A percentile compares a stretch with the other conserved stretches of the same genome.
Evolutionary conservation across 2,329 filamentous ascomycete genomes (phyloP).

Genomic region (Diaporthe vaccinii): DNA sequence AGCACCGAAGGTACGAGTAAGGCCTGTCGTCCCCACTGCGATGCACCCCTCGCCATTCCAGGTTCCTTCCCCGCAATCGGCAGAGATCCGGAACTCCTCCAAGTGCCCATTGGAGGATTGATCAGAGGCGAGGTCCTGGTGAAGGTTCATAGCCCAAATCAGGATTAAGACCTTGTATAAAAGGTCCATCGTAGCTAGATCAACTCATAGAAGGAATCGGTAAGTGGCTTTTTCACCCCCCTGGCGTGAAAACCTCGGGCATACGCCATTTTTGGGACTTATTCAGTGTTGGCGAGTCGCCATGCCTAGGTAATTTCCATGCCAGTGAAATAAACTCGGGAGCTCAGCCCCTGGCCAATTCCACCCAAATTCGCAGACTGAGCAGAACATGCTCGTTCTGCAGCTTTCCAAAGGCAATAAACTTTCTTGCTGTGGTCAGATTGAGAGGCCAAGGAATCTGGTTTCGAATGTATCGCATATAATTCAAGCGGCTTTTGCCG

Average conservation of each 20-base stretch:
- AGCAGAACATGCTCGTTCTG: not conserved
- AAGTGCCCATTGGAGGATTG: conserved; percentile 26
- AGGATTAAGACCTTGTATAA: not conserved
- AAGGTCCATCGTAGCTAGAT: not conserved
- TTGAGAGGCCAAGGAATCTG: not conserved
- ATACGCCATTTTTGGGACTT: not conserved
- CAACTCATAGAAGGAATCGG: not conserved
- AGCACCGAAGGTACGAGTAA: conserved; percentile 19
- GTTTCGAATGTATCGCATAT: not conserved
- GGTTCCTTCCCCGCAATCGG: conserved; percentile 23
- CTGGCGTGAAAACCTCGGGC: not conserved
- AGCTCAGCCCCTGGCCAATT: conserved; percentile 4
- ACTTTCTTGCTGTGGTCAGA: not conserved
- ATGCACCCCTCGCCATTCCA: not conserved
- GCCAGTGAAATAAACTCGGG: not conserved
- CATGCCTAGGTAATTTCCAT: not conserved
- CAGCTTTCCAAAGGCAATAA: not conserved
- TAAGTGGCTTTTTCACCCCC: not conserved
- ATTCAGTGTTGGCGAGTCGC: not conserved
- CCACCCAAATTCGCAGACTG: not conserved
- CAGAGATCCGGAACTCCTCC: not conserved
- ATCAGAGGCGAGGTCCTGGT: conserved; percentile 6
- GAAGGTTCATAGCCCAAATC: not conserved
- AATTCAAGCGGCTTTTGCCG: not conserved
- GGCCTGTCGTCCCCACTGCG: conserved; percentile 6